Percentiles rank a stretch among this genome's conserved stretches.
These are phyloP conservation scores for Leucosporidium yakuticum DNA, from an alignment of 768 basidiomycete genomes.

Conservation along the genomic window DNA sequence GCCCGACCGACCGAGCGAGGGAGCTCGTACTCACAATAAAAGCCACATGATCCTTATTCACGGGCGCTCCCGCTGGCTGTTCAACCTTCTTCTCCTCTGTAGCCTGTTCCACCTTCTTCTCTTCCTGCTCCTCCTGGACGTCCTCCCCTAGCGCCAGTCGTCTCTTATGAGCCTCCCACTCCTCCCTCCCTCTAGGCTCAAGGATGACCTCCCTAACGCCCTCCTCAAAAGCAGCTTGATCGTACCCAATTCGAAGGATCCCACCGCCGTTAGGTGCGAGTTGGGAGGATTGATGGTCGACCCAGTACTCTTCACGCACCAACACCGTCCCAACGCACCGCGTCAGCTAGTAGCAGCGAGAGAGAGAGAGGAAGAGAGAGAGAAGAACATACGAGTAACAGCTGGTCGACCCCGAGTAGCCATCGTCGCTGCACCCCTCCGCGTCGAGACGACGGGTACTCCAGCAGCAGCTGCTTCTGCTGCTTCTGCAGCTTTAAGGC, in stretches of 20 bases:
- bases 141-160: not conserved
- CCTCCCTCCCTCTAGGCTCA: not conserved
- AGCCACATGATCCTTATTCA: not conserved
- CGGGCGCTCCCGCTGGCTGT: not conserved
- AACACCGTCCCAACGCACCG: too few relatives aligned
- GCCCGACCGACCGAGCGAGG: not conserved
- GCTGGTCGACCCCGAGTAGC: too few relatives aligned
- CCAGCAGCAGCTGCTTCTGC: too few relatives aligned
- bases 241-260: not conserved
- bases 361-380: too few relatives aligned
- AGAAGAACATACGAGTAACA: too few relatives aligned
- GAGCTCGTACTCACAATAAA: not conserved
- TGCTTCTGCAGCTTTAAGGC: too few relatives aligned
- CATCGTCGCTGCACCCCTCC: too few relatives aligned
- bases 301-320: too few relatives aligned
- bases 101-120: not conserved
- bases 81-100: not conserved
- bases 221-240: not conserved
- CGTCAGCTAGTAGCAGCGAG: too few relatives aligned
- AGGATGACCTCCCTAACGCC: not conserved
- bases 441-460: too few relatives aligned
- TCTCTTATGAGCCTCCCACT: not conserved
- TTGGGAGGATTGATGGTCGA: too few relatives aligned
- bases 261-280: not conserved
- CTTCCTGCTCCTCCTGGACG: not conserved